Evolutionary conservation across 768 basidiomycete genomes (phyloP).

Genomic region (Pisolithus orientalis): DNA sequence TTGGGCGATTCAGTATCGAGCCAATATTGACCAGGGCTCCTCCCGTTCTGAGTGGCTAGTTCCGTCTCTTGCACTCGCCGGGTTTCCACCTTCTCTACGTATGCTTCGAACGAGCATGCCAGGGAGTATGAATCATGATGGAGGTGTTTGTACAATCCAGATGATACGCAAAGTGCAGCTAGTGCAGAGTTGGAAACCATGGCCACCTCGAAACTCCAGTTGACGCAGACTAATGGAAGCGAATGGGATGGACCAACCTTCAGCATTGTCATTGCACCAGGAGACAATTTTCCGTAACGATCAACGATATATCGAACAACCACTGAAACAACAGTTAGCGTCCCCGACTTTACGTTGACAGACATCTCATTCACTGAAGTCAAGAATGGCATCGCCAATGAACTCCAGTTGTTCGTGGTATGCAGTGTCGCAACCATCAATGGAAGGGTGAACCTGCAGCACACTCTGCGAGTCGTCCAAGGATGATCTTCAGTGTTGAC

Average conservation of each 20-base stretch:
- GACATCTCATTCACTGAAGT: constrained; percentile 53
- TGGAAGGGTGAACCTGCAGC: constrained; percentile 60
- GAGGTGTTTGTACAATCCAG: constrained; percentile 59
- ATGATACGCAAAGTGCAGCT: constrained; percentile 68
- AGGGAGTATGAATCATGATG: constrained; percentile 51
- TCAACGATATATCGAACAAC: constrained; percentile 66
- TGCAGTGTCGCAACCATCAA: constrained; percentile 46
- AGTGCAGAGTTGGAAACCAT: constrained; percentile 83
- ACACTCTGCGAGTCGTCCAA: constrained; percentile 6
- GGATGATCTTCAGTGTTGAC: constrained; percentile 11
- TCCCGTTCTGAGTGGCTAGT: constrained; percentile 41
- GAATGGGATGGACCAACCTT: constrained; percentile 42
- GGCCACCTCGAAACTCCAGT: constrained; percentile 45
- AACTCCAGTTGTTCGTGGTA: constrained; percentile 79
- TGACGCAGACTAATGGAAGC: neutral
- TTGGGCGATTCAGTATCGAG: constrained; percentile 71
- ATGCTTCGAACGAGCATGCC: constrained; percentile 44
- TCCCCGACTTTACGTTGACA: neutral
- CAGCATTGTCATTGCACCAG: constrained; percentile 72
- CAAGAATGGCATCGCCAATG: constrained; percentile 80
- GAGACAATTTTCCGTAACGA: constrained; percentile 55
- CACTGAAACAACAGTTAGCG: constrained; percentile 38
- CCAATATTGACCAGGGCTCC: constrained; percentile 70
- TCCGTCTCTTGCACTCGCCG: constrained; percentile 43
- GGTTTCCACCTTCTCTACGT: constrained; percentile 41